A percentile compares a stretch with the other conserved stretches of the same genome.
These are phyloP conservation scores for Stachybotrys echinatus DNA, from an alignment of 2,329 filamentous ascomycete species.

Conservation along the genomic window DNA sequence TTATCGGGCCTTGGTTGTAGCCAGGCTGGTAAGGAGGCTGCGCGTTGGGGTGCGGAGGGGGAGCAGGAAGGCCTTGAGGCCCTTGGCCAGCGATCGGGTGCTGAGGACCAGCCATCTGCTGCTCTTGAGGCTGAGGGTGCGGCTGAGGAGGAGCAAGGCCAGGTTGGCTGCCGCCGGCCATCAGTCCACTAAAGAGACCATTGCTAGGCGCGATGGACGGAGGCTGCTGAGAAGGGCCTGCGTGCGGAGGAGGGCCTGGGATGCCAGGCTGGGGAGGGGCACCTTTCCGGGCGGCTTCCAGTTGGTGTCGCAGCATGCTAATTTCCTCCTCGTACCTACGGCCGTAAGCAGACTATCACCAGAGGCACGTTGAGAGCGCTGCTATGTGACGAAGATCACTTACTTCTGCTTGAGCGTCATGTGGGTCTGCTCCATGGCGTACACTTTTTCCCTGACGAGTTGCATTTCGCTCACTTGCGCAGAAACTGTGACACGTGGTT, in stretches of 20 bases:
- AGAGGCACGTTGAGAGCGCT: neutral
- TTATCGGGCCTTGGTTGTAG: constrained; percentile 52
- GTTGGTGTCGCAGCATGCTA: constrained; percentile 75
- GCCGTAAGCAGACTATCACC: neutral
- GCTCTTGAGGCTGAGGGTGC: constrained; percentile 64
- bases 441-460: constrained; percentile 88
- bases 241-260: constrained; percentile 66
- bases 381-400: constrained; percentile 25
- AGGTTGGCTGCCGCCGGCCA: constrained; percentile 81
- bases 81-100: constrained; percentile 62
- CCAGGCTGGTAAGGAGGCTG: constrained; percentile 71
- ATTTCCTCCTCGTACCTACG: constrained; percentile 91
- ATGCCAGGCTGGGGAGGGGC: constrained; percentile 49
- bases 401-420: constrained; percentile 88
- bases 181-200: constrained; percentile 92
- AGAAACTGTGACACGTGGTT: constrained; percentile 56
- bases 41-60: constrained; percentile 54
- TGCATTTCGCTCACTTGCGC: constrained; percentile 93
- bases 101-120: constrained; percentile 42
- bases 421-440: constrained; percentile 85
- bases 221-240: constrained; percentile 74
- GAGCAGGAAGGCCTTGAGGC: constrained; percentile 59
- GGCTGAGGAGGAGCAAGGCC: constrained; percentile 76
- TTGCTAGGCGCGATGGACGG: constrained; percentile 88
- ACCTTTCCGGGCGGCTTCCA: constrained; percentile 68